Evolutionary conservation across 495 filamentous ascomycete species (phyloP).

Genomic region (Penicillium riverlandense): DNA sequence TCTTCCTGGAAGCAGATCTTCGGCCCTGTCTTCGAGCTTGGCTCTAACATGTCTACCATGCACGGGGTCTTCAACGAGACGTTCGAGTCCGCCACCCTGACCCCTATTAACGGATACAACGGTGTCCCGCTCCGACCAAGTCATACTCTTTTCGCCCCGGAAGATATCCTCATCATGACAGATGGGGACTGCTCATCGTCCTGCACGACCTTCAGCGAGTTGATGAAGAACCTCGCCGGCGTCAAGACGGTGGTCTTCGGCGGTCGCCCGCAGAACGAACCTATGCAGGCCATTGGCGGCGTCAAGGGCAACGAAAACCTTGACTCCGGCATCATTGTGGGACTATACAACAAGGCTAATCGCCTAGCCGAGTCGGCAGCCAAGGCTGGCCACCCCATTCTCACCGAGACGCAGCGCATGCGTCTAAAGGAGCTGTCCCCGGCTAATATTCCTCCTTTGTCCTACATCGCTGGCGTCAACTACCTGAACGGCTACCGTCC

Average conservation of each 20-base stretch:
- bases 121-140: no score
- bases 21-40: no score
- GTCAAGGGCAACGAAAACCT: slow-evolving; percentile 32
- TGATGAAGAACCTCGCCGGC: slow-evolving; percentile 41
- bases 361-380: not conserved
- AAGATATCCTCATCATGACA: slow-evolving; percentile 8
- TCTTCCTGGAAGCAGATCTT: no score
- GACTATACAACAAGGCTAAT: not conserved
- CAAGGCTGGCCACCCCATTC: slow-evolving; percentile 2
- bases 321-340: no score
- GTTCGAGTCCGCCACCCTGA: not conserved
- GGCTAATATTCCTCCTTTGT: not conserved
- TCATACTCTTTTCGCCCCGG: not conserved
- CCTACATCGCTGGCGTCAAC: slow-evolving; percentile 2
- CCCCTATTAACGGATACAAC: not conserved
- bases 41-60: no score
- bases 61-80: not conserved
- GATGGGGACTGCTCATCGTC: slow-evolving; percentile 57
- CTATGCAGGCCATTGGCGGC: slow-evolving; percentile 55
- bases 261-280: slow-evolving; percentile 44
- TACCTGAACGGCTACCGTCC: slow-evolving; percentile 8
- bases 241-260: slow-evolving; percentile 54
- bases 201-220: slow-evolving; percentile 48
- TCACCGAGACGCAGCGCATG: slow-evolving; percentile 18
- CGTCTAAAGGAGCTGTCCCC: not conserved